Evolutionary conservation across 495 filamentous ascomycete species (phyloP).

Genomic region (Penicillium herquei): DNA sequence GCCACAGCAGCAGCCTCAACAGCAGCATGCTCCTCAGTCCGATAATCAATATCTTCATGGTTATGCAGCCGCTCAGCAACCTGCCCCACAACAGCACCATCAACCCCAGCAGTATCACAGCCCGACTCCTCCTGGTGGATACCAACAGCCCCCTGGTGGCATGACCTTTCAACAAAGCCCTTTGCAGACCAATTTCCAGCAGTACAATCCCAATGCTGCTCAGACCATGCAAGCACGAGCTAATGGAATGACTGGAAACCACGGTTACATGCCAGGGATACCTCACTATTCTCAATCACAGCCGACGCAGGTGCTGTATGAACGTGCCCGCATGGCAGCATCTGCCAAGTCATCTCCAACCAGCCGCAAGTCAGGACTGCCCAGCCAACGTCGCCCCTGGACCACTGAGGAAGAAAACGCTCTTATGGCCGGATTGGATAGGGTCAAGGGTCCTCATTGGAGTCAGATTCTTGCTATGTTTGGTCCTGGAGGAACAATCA

Average conservation of each 20-base stretch:
- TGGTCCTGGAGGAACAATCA: constrained; percentile 77
- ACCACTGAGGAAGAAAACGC: constrained; percentile 88
- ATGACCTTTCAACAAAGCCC: constrained; percentile 44
- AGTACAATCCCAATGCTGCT: constrained; percentile 42
- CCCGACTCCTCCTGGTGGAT: constrained; percentile 37
- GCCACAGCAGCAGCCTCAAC: constrained; percentile 21
- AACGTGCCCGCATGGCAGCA: constrained; percentile 77
- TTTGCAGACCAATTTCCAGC: constrained; percentile 43
- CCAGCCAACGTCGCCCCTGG: constrained; percentile 87
- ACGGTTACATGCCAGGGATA: constrained; percentile 49
- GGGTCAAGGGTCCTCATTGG: constrained; percentile 93
- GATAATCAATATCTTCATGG: constrained; percentile 32
- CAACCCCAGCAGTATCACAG: constrained; percentile 33
- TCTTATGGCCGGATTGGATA: constrained; percentile 86
- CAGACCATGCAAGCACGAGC: constrained; percentile 33
- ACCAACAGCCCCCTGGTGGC: constrained; percentile 33
- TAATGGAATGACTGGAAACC: constrained; percentile 38
- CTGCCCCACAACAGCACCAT: constrained; percentile 13
- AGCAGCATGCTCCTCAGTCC: constrained; percentile 20
- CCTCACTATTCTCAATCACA: constrained; percentile 69
- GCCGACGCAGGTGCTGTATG: constrained; percentile 76
- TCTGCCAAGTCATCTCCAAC: constrained; percentile 75
- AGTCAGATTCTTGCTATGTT: constrained; percentile 90
- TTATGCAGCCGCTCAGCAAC: constrained; percentile 30
- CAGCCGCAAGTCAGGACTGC: constrained; percentile 69